Conservation (phyloP, 2,329 filamentous ascomycete species). For the Cladosporium sphaerospermum region DNA sequence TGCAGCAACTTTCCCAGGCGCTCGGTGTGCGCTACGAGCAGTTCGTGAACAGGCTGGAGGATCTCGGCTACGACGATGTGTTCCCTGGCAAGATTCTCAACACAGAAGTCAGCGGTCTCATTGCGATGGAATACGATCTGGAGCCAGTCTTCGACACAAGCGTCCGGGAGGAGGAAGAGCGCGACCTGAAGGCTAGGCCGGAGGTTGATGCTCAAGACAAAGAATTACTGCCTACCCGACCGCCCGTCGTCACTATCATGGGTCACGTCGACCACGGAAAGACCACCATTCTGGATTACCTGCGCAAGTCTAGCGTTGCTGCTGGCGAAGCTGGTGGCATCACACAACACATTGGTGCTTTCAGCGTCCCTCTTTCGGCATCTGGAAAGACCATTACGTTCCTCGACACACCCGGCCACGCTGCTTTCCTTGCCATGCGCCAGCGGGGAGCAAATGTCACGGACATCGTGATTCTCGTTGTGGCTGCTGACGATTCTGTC, state of each 20-base stretch:
- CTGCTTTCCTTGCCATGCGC: slow-evolving; percentile 92
- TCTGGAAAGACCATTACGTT: slow-evolving; percentile 76
- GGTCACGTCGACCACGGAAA: slow-evolving; percentile 98
- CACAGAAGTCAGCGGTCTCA: slow-evolving; percentile 80
- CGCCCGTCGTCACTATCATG: slow-evolving; percentile 98
- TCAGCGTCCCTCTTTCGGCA: slow-evolving; percentile 74
- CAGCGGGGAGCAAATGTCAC: slow-evolving; percentile 93
- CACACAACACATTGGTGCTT: slow-evolving; percentile 96
- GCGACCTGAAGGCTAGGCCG: slow-evolving; percentile 68
- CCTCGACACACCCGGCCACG: slow-evolving; percentile 91
- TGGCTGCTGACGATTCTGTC: slow-evolving; percentile 94
- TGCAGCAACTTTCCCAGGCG: slow-evolving; percentile 71
- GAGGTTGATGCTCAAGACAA: slow-evolving; percentile 55
- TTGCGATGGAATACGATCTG: slow-evolving; percentile 88
- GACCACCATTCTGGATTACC: slow-evolving; percentile 88
- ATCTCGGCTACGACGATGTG: slow-evolving; percentile 85
- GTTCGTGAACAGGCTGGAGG: slow-evolving; percentile 69
- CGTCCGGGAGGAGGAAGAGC: slow-evolving; percentile 54
- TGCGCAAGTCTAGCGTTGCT: slow-evolving; percentile 87
- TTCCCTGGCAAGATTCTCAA: slow-evolving; percentile 80
- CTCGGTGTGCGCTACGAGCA: slow-evolving; percentile 63
- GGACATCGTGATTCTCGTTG: slow-evolving; percentile 91
- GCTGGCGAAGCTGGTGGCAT: slow-evolving; percentile 93
- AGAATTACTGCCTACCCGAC: slow-evolving; percentile 63
- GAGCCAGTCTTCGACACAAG: slow-evolving; percentile 57